Evolutionary conservation across 805 yeast genomes (phyloP), one percentile per base, ranked within the genome.

Genomic region (Kodamaea neixiangensis): DNA sequence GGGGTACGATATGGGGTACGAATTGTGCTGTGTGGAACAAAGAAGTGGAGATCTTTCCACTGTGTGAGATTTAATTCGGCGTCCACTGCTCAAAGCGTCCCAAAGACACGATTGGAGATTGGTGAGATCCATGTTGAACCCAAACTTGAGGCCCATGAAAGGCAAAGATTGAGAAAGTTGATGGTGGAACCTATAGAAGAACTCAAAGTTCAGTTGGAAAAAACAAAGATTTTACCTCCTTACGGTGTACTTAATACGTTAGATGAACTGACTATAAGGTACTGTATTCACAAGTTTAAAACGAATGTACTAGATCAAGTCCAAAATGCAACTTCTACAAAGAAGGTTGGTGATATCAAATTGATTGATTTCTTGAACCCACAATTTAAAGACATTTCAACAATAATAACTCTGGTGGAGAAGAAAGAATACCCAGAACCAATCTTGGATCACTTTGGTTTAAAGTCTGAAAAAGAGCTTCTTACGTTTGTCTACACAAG

Each of bases 301-400:
- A 17, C n/a, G 21, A 17, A n/a, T 9, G 17, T 21, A 3, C 15
- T 11, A 20, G 22, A 21, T 13, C 44, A 40, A 19, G 11, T 7
- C 17, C 9, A 40, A 13, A 40, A 31, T 4, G 31, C 10, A 25
- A 25, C 11, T 3, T 25, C 31, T 9, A 9, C 31, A 9, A 25
- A 25, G 11, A 25, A 3, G 3, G 10, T 25, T 25, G 20, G 9
- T 15, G 18, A 37, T 11, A 20, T 43, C 35, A 43, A 20, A 15
- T 19, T 43, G 19, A 42, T 48, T 3, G 58, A 55, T 39, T 58
- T 29, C 45, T 57, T 69, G 29, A 66, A 69, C 48, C 76, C 76
- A 1, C 54, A 54, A 42, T 48, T 67, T 43, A 50, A 48, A 3
- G 60, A 61, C 45, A 44, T 68, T 1, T 42, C 59, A 1, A 54